Evolutionary conservation across 2,329 filamentous ascomycete species (phyloP).

Genomic region (Thermothelomyces thermophilus): DNA sequence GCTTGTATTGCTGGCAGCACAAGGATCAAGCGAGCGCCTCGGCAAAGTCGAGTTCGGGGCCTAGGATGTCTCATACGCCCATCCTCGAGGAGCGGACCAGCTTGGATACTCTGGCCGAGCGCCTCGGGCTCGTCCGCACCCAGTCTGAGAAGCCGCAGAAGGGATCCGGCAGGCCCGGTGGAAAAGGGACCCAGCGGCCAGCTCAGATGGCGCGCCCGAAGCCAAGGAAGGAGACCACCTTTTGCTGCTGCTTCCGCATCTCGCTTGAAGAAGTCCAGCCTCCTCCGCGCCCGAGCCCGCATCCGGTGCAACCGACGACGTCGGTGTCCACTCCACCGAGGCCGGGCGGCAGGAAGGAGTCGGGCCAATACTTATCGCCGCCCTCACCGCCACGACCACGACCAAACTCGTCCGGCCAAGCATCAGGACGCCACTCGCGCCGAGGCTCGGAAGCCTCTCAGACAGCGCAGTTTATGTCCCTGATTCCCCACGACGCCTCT

Average conservation of each 20-base stretch:
- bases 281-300: slow-evolving; percentile 40
- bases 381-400: slow-evolving; percentile 26
- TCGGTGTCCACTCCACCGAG: slow-evolving; percentile 15
- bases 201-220: slow-evolving; percentile 28
- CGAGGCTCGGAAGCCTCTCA: slow-evolving; percentile 28
- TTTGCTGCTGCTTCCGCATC: slow-evolving; percentile 50
- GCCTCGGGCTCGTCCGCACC: slow-evolving; percentile 62
- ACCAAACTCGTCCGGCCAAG: slow-evolving; percentile 18
- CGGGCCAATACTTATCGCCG: slow-evolving; percentile 26
- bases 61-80: slow-evolving; percentile 39
- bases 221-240: slow-evolving; percentile 30
- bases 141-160: slow-evolving; percentile 29
- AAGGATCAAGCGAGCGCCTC: slow-evolving; percentile 68
- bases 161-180: slow-evolving; percentile 24
- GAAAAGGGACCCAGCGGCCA: slow-evolving; percentile 20
- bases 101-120: slow-evolving; percentile 78
- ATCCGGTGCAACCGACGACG: slow-evolving; percentile 36
- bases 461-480: slow-evolving; percentile 48
- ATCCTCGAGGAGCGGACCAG: slow-evolving; percentile 64
- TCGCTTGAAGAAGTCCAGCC: slow-evolving; percentile 38
- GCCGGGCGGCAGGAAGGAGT: slow-evolving; percentile 28
- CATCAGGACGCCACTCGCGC: slow-evolving; percentile 24
- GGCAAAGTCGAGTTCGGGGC: slow-evolving; percentile 40
- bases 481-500: slow-evolving; percentile 63
- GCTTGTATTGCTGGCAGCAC: slow-evolving; percentile 92